Evolutionary conservation across 306 rosid species (phyloP).

Genomic region (Casuarina cunninghamiana): DNA sequence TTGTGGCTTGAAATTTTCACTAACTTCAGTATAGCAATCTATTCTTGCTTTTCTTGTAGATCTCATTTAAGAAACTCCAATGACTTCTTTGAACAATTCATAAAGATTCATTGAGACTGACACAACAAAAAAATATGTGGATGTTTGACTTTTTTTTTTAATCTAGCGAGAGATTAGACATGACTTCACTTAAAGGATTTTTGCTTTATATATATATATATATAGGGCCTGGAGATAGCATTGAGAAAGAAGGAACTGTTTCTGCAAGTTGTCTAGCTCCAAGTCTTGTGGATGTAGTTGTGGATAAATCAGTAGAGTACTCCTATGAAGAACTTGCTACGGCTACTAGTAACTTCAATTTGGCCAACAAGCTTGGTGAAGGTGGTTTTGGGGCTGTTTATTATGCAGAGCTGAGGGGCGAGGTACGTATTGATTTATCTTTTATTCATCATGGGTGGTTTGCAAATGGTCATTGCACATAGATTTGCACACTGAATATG

Average conservation of each 20-base stretch:
- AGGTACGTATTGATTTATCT: conserved; percentile 50
- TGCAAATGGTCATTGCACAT: background rate
- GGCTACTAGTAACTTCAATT: conserved; percentile 75
- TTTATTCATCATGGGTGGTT: conserved; percentile 3
- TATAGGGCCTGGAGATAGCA: conserved; percentile 41
- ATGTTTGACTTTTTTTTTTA: background rate
- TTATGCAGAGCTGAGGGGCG: conserved; percentile 87
- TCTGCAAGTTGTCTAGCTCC: conserved; percentile 29
- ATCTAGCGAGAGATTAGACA: no score
- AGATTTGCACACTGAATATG: background rate
- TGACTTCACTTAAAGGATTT: background rate
- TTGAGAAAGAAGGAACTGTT: conserved; percentile 42
- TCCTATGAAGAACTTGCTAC: conserved; percentile 73
- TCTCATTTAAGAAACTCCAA: conserved; percentile 9
- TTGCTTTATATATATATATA: conserved; percentile 4
- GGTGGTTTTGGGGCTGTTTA: conserved; percentile 91
- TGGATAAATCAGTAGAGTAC: conserved; percentile 71
- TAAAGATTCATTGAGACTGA: background rate
- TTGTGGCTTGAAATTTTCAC: background rate
- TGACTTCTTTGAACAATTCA: conserved; percentile 2
- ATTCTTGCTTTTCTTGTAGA: background rate
- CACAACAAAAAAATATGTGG: background rate
- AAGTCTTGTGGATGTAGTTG: conserved; percentile 52
- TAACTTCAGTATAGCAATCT: background rate
- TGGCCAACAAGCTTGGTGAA: conserved; percentile 75